phyloP scores from a whole-genome alignment of 2,329 filamentous ascomycete species.

The Talaromyces albobiverticillius region DNA sequence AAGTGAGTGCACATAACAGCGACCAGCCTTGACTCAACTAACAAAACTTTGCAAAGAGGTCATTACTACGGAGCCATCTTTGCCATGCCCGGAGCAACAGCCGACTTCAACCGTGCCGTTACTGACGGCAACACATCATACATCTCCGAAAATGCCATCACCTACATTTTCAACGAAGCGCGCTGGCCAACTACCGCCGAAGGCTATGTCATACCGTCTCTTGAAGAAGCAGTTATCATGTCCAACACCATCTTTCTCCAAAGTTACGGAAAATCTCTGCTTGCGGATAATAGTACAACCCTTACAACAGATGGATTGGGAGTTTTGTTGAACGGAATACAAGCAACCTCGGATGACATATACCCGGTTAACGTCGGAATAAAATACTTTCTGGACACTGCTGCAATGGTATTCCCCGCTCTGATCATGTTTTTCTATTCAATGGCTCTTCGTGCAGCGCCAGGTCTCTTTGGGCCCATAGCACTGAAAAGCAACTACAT shows the following conservation, averaged over 20 bases:
- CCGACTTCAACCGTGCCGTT: neutral
- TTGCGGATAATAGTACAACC: neutral
- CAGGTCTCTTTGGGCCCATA: neutral
- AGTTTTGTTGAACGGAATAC: neutral
- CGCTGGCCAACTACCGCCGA: neutral
- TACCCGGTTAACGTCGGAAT: neutral
- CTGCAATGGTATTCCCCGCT: constrained; percentile 10
- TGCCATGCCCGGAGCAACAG: neutral
- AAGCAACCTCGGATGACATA: neutral
- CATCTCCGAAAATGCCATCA: neutral
- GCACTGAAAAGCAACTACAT: neutral
- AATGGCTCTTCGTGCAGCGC: neutral
- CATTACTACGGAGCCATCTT: neutral
- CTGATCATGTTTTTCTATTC: constrained; percentile 16
- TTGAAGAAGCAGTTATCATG: neutral
- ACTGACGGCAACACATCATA: neutral
- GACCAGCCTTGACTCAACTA: neutral
- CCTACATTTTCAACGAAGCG: neutral
- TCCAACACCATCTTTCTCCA: neutral
- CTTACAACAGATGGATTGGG: neutral
- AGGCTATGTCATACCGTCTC: neutral
- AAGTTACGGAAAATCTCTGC: neutral
- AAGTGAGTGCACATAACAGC: neutral
- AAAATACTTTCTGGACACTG: constrained; percentile 2
- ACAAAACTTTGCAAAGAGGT: neutral